A percentile compares a stretch with the other conserved stretches of the same genome.
These are phyloP conservation scores for Sporothrix luriei DNA, from an alignment of 2,329 filamentous ascomycete species.

Conservation along the genomic window DNA sequence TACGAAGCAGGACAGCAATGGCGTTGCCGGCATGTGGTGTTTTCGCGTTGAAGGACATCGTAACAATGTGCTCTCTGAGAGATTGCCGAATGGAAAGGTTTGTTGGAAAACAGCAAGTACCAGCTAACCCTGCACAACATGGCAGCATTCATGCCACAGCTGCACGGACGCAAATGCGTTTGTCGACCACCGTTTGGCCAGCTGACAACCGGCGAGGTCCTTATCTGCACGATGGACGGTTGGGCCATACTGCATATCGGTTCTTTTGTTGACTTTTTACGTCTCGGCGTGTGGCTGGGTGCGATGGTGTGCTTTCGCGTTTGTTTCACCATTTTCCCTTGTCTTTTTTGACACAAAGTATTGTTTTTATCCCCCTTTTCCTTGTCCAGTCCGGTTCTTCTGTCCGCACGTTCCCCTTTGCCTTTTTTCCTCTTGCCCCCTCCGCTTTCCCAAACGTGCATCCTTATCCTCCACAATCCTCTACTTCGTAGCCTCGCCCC, in stretches of 20 bases:
- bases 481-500: slow-evolving; percentile 21
- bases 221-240: no score
- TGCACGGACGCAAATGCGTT: slow-evolving; percentile 4
- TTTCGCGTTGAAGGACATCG: background rate
- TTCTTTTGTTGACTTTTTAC: background rate
- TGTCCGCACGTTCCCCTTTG: background rate
- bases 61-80: background rate
- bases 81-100: slow-evolving; percentile 13
- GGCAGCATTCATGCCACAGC: background rate
- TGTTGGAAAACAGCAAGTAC: background rate
- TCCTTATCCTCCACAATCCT: slow-evolving; percentile 8
- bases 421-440: background rate
- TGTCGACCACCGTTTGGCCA: background rate
- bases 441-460: background rate
- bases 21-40: background rate
- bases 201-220: background rate
- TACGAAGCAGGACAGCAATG: background rate
- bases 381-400: background rate
- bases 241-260: background rate
- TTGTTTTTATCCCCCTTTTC: background rate
- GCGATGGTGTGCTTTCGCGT: background rate
- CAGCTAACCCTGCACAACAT: slow-evolving; percentile 7
- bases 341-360: background rate
- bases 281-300: background rate
- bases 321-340: background rate